Percentiles rank a stretch among this genome's conserved stretches.
Conservation (phyloP, 352 stramenopile species). For the Phytophthora tubulina region DNA sequence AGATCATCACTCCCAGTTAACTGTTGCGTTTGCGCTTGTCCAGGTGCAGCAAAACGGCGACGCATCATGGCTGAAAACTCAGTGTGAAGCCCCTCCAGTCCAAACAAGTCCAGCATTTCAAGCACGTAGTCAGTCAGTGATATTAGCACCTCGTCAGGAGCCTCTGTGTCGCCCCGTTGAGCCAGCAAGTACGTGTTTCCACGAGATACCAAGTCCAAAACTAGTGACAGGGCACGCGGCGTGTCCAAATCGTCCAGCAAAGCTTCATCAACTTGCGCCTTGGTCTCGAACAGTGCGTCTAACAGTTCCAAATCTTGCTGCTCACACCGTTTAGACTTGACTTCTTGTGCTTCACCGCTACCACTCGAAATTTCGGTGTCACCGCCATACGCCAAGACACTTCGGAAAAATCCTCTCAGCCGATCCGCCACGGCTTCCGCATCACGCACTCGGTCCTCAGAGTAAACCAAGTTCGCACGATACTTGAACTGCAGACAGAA, state of each 20-base stretch:
- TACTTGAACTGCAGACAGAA: constrained; percentile 94
- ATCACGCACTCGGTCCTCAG: constrained; percentile 77
- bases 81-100: constrained; percentile 56
- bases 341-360: not conserved
- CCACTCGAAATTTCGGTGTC: constrained; percentile 28
- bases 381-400: constrained; percentile 51
- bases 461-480: constrained; percentile 81
- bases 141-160: constrained; percentile 67
- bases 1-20: constrained; percentile 3
- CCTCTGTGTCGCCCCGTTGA: constrained; percentile 33
- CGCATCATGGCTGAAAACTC: constrained; percentile 61
- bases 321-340: constrained; percentile 61
- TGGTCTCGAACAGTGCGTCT: constrained; percentile 56
- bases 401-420: constrained; percentile 75
- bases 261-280: constrained; percentile 62
- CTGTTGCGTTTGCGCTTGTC: constrained; percentile 33
- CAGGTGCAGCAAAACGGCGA: constrained; percentile 32
- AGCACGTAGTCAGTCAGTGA: constrained; percentile 72
- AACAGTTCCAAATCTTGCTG: constrained; percentile 69
- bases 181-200: constrained; percentile 69
- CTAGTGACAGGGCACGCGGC: constrained; percentile 64
- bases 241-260: constrained; percentile 93
- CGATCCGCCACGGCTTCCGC: constrained; percentile 62
- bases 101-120: constrained; percentile 76
- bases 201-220: constrained; percentile 79